Evolutionary conservation across 495 filamentous ascomycete genomes (phyloP), one percentile per base, ranked within the genome.

Genomic region (Neurospora sp.): DNA sequence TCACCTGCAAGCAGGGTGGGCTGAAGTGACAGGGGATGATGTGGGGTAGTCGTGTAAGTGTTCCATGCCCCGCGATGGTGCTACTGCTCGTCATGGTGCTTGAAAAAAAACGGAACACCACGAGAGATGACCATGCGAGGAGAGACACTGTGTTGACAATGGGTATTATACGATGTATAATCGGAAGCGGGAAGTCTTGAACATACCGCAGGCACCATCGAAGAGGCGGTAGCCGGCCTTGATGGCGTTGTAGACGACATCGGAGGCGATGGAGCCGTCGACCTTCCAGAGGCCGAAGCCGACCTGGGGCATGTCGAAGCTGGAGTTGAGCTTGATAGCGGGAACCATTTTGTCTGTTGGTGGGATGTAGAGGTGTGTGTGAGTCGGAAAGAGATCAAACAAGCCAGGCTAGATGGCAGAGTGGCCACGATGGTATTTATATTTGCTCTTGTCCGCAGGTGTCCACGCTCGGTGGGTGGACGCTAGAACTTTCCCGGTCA

Each of bases 211-310:
- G 72, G 93, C 93, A 75, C 93, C 93, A 75, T 97, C 93, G 74
- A 96, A 93, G 42, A 94, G 86, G 72, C 93, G 87, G 84, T 97
- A 97, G 37, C 93, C 93, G 39, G 88, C 84, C 83, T 96, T 96
- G 85, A 97, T 95, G 77, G 93, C 93, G 72, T 94, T 88, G 85
- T 96, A 96, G 76, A 97, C 90, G 76, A 88, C 89, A 77, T 95
- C 91, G 77, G 93, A 89, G 79, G 88, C 90, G 69, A 89, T 91
- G 42, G 89, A 87, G 73, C 91, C 93, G 83, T 90, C 89, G 76
- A 96, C 91, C 85, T 96, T 97, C 93, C 93, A 97, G 68, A 96
- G 87, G 73, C 89, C 90, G 78, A 88, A 87, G 81, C 93, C 93
- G 79, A 97, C 93, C 80, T 92, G 87, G 78, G 93, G 93, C 93